phyloP scores from a whole-genome alignment of 129 eudicot genomes.

The Deinandra increscens region DNA sequence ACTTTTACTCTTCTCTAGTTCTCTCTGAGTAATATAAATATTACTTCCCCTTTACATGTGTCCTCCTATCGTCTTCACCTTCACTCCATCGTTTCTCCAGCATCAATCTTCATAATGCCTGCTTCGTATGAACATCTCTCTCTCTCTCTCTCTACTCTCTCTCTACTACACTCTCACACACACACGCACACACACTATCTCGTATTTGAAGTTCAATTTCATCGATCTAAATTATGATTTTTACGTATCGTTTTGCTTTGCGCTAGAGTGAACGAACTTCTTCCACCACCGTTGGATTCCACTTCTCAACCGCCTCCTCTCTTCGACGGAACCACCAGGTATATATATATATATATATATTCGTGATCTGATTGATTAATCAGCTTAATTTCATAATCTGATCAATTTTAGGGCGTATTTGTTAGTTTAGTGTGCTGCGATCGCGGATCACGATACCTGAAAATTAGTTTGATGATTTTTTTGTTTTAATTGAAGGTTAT shows the following conservation, averaged over 20 bases:
- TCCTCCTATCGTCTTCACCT: not conserved
- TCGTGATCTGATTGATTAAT: not conserved
- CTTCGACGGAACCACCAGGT: slow-evolving; percentile 79
- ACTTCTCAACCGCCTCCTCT: slow-evolving; percentile 68
- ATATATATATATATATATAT: too few species aligned
- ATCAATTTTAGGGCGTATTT: not conserved
- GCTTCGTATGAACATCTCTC: slow-evolving; percentile 19
- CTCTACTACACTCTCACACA: too few species aligned
- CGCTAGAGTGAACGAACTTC: slow-evolving; percentile 42
- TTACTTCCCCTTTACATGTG: not conserved
- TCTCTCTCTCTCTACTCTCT: too few species aligned
- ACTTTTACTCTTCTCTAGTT: too few species aligned
- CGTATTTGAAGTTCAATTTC: not conserved
- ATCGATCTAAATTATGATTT: not conserved
- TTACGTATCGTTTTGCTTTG: slow-evolving; percentile 13
- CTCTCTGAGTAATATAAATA: too few species aligned
- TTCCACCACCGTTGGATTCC: slow-evolving; percentile 56
- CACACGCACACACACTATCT: not conserved
- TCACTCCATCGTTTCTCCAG: not conserved
- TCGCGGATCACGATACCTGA: not conserved
- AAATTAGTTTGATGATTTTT: not conserved
- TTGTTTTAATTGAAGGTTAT: slow-evolving; percentile 51
- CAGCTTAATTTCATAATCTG: slow-evolving; percentile 3
- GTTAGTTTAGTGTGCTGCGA: too few species aligned
- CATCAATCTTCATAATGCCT: slow-evolving; percentile 28